Base-by-base conservation (phyloP, 352 stramenopile species). In the Lagenidium sp. region DNA sequence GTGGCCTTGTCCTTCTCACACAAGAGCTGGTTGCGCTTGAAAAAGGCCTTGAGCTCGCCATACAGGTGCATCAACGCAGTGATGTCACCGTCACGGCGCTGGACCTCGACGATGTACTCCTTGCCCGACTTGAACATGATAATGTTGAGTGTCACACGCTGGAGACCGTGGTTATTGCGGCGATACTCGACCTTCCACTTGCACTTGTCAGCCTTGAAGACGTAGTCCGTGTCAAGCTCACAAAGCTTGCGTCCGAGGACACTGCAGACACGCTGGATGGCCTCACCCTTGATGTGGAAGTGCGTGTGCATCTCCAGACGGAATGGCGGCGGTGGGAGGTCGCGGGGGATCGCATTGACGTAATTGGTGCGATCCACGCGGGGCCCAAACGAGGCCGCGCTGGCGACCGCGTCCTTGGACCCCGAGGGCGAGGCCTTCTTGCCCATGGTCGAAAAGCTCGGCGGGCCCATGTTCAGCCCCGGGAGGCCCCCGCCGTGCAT, bases 121-220 rank as follows among this genome's bases (percentile, higher is more conserved):
- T 85, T 86, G 44, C 35, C 48, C 5, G 70, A 67, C 58, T 85
- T 88, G 53, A 75, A 93, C 23, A 93, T 61, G 32, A 79, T 44
- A 7, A 93, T 83, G 60, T 93, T 88, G 23, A 90, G 59, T 35
- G 65, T 68, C 30, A 88, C 77, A 39, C 76, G 74, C 51, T 83
- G 72, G 13, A 60, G 54, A 20, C 65, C 59, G 37, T 43, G 40
- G 40, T 53, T 46, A 38, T 62, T 62, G 36, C 65, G 70, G 4
- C 77, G 74, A 61, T 82, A 85, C 37, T 84, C 68, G 34, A 90
- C 77, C 58, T 90, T 93, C 80, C 80, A 93, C 62, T 93, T 93
- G 66, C 77, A 88, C 64, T 93, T 93, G 50, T 82, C 62, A 6
- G 63, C 57, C 51, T 93, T 87, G 54, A 93, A 93, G 47, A 66